These are phyloP conservation scores for Aspergillus sclerotiicarbonarius DNA, from an alignment of 495 filamentous ascomycete species.

Conservation along the genomic window DNA sequence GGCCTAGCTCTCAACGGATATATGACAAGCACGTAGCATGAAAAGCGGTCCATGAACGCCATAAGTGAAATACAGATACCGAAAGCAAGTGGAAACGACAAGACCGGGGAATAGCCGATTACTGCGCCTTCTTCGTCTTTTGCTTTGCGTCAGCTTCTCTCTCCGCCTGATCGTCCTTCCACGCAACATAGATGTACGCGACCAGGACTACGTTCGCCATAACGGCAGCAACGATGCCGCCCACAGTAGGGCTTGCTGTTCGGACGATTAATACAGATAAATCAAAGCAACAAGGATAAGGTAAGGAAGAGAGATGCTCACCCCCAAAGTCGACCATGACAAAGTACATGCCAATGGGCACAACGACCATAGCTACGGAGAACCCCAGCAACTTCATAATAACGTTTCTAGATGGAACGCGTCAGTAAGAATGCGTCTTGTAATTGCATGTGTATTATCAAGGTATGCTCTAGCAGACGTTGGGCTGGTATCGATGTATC, in stretches of 20 bases:
- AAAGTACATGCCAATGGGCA: conserved; percentile 86
- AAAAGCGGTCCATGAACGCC: conserved; percentile 8
- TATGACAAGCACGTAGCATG: neutral
- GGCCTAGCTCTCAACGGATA: neutral
- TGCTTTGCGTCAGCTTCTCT: conserved; percentile 53
- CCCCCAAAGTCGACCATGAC: conserved; percentile 77
- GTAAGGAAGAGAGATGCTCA: conserved; percentile 34
- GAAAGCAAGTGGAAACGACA: conserved; percentile 1
- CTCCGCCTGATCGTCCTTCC: conserved; percentile 80
- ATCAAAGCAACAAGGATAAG: neutral
- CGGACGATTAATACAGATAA: neutral
- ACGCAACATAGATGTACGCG: conserved; percentile 86
- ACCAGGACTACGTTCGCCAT: conserved; percentile 90
- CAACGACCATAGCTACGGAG: conserved; percentile 83
- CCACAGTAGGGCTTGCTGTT: conserved; percentile 80
- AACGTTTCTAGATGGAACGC: conserved; percentile 58
- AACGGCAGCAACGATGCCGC: conserved; percentile 79
- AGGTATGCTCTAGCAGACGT: neutral
- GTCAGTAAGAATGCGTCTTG: neutral
- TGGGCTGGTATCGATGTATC: neutral
- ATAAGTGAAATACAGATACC: neutral
- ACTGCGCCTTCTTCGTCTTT: conserved; percentile 62
- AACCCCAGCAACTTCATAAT: conserved; percentile 88
- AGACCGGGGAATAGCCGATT: conserved; percentile 14
- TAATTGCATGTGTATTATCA: neutral